Evolutionary conservation across 495 filamentous ascomycete genomes (phyloP).

Genomic region (Acidomyces sp.): DNA sequence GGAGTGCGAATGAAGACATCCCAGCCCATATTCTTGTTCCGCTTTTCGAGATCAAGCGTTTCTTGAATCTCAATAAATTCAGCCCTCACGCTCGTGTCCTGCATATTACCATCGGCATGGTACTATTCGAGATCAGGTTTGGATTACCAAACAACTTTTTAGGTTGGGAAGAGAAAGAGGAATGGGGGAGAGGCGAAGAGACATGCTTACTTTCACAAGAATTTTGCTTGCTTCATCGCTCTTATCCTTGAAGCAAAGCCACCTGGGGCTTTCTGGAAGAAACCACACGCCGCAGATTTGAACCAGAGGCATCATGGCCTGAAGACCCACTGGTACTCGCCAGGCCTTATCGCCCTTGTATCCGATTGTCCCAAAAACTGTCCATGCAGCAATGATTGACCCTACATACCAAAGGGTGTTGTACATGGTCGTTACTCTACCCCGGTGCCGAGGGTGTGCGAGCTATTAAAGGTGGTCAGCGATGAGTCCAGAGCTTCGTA

Average conservation of each 20-base stretch:
- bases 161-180: too few species aligned
- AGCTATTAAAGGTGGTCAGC: constrained; percentile 1
- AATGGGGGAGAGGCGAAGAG: too few species aligned
- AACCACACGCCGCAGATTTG: constrained; percentile 44
- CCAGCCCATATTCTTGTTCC: constrained; percentile 9
- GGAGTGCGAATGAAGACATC: constrained; percentile 9
- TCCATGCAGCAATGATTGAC: constrained; percentile 33
- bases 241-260: constrained; percentile 51
- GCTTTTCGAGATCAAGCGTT: constrained; percentile 24
- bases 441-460: constrained; percentile 30
- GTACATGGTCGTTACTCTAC: constrained; percentile 32
- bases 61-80: constrained; percentile 36
- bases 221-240: constrained; percentile 4
- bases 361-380: constrained; percentile 32
- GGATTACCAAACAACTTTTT: too few species aligned
- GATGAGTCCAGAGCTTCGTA: not conserved
- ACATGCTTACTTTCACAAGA: constrained; percentile 6
- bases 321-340: constrained; percentile 41
- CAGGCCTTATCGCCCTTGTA: constrained; percentile 37
- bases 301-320: constrained; percentile 37
- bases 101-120: constrained; percentile 44
- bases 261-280: constrained; percentile 51
- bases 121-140: constrained; percentile 15
- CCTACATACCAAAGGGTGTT: constrained; percentile 34
- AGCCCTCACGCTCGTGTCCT: constrained; percentile 46